Conservation (phyloP, 1,284 basidiomycete genomes). For the Crepidotus sp. region DNA sequence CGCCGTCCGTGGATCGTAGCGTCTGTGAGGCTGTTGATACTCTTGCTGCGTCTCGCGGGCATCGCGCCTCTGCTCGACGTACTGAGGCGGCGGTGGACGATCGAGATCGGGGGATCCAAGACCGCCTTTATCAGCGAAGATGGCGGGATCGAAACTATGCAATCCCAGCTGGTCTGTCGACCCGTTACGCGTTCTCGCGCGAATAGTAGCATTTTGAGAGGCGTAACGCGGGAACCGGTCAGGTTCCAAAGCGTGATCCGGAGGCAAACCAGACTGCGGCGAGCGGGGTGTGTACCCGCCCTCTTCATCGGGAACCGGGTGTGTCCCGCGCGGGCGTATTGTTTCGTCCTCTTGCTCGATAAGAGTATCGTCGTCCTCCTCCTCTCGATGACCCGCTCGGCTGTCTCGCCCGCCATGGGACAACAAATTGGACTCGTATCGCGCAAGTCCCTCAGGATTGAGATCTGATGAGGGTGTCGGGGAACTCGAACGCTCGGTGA, state of each 20-base stretch:
- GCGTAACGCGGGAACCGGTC: slow-evolving; percentile 24
- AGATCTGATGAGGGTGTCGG: slow-evolving; percentile 51
- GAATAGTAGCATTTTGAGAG: slow-evolving; percentile 23
- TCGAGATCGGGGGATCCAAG: slow-evolving; percentile 12
- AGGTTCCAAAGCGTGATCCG: slow-evolving; percentile 24
- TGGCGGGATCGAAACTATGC: slow-evolving; percentile 43
- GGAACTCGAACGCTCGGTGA: slow-evolving; percentile 31
- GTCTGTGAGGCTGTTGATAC: slow-evolving; percentile 16
- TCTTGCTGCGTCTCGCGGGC: slow-evolving; percentile 14
- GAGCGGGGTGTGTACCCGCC: slow-evolving; percentile 67
- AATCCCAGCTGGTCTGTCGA: slow-evolving; percentile 54
- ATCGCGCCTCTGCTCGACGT: slow-evolving; percentile 21
- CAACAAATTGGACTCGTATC: slow-evolving; percentile 25
- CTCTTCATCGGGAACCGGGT: slow-evolving; percentile 27
- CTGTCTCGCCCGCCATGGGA: slow-evolving; percentile 25
- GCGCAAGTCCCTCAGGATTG: slow-evolving; percentile 38
- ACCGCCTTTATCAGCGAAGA: slow-evolving; percentile 35
- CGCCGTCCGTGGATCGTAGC: slow-evolving; percentile 8
- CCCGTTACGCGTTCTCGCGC: slow-evolving; percentile 36
- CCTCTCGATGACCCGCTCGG: slow-evolving; percentile 29
- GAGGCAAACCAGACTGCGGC: slow-evolving; percentile 49
- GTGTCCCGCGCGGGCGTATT: slow-evolving; percentile 16
- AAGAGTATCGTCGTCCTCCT: slow-evolving; percentile 43
- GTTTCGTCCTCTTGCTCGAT: slow-evolving; percentile 31
- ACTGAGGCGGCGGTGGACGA: slow-evolving; percentile 21